Conservation (phyloP, 108 stramenopile genomes). For the Cylindrotheca fusiformis region DNA sequence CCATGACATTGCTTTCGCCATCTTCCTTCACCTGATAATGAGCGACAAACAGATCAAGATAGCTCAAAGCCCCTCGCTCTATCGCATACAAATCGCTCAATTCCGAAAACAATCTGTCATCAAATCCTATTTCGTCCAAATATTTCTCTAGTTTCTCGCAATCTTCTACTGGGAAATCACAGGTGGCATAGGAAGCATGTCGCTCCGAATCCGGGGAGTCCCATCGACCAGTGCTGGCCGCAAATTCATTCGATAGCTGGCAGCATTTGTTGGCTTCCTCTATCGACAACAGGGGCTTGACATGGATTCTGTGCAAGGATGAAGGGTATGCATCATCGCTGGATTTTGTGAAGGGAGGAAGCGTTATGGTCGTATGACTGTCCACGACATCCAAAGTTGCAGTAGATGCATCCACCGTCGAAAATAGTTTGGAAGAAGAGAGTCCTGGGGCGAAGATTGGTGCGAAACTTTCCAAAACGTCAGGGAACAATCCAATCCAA, state of each 20-base stretch:
- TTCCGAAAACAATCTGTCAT: slow-evolving; percentile 38
- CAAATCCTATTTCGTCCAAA: slow-evolving; percentile 47
- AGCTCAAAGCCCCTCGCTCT: slow-evolving; percentile 51
- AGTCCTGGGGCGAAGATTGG: background rate
- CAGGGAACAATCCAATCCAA: slow-evolving; percentile 14
- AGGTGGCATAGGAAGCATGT: slow-evolving; percentile 64
- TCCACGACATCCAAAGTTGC: background rate
- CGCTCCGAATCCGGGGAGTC: slow-evolving; percentile 49
- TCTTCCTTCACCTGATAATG: slow-evolving; percentile 55
- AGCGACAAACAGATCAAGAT: slow-evolving; percentile 70
- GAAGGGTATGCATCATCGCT: slow-evolving; percentile 47
- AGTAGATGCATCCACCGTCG: background rate
- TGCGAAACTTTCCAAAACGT: slow-evolving; percentile 12
- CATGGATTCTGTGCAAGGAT: slow-evolving; percentile 58
- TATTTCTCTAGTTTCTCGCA: slow-evolving; percentile 38
- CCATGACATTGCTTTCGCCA: slow-evolving; percentile 41
- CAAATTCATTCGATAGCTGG: slow-evolving; percentile 44
- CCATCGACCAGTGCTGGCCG: slow-evolving; percentile 53
- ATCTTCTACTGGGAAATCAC: slow-evolving; percentile 75
- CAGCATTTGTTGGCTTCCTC: slow-evolving; percentile 46
- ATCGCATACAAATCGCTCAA: slow-evolving; percentile 49
- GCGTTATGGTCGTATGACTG: background rate
- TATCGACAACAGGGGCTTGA: slow-evolving; percentile 39
- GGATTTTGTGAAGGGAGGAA: slow-evolving; percentile 8
- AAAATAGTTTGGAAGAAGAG: background rate